Percentiles rank a stretch among this genome's conserved stretches.
These are phyloP conservation scores for Colletotrichum sp. DNA, from an alignment of 2,329 filamentous ascomycete genomes.

Conservation along the genomic window DNA sequence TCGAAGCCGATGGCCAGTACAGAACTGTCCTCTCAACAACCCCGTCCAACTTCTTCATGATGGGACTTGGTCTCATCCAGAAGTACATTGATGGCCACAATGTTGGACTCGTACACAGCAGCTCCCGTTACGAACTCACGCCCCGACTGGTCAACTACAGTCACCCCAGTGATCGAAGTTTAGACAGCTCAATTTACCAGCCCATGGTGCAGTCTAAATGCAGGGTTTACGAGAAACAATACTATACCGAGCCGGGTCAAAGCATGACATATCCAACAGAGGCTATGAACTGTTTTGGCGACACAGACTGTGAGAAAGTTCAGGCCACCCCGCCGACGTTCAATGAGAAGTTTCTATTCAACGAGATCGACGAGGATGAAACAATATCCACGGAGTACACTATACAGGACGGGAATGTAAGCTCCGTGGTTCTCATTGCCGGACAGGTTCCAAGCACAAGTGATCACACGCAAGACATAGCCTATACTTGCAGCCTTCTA, in stretches of 20 bases:
- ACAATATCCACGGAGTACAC: background rate
- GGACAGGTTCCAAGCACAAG: background rate
- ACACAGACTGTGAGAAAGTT: background rate
- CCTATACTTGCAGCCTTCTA: background rate
- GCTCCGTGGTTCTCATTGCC: background rate
- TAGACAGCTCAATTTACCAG: background rate
- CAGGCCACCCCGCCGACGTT: background rate
- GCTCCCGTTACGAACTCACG: background rate
- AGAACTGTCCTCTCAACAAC: background rate
- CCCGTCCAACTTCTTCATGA: background rate
- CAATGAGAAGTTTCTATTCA: background rate
- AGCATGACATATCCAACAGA: background rate
- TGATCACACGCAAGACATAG: background rate
- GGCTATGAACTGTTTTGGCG: background rate
- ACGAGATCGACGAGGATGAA: background rate
- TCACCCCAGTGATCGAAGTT: background rate
- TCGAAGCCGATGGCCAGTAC: background rate
- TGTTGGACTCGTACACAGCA: background rate
- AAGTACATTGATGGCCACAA: background rate
- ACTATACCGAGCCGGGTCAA: too few species aligned
- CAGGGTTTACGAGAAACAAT: background rate
- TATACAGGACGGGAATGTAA: background rate
- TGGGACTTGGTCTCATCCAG: background rate
- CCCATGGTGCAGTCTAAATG: background rate
- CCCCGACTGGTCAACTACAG: background rate